These are phyloP conservation scores for Chloranthus sessilifolius DNA, from an alignment of 164 flowering plant genomes.

Conservation along the genomic window DNA sequence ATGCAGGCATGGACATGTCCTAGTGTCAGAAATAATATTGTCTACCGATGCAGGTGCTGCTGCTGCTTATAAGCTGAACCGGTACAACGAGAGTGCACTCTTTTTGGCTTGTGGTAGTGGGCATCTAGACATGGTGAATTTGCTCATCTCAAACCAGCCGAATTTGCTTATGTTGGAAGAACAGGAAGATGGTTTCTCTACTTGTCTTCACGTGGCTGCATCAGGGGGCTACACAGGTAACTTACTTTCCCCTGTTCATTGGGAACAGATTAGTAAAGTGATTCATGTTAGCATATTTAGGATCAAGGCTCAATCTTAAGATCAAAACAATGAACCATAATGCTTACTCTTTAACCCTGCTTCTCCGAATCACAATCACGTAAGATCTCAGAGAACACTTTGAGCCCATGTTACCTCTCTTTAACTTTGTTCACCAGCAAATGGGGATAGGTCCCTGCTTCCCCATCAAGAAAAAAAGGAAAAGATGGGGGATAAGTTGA, in stretches of 20 bases:
- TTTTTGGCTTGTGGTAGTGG: constrained; percentile 11
- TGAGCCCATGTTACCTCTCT: too few relatives aligned
- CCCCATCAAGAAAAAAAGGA: too few relatives aligned
- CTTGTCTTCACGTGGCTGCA: constrained; percentile 23
- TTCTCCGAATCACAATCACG: too few relatives aligned
- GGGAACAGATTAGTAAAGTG: too few relatives aligned
- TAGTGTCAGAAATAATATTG: constrained; percentile 7
- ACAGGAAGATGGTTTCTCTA: constrained; percentile 11
- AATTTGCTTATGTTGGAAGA: constrained; percentile 6
- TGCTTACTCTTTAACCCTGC: too few relatives aligned
- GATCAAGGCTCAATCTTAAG: too few relatives aligned
- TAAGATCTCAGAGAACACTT: too few relatives aligned
- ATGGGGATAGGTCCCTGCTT: too few relatives aligned
- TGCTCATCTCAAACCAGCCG: constrained; percentile 3
- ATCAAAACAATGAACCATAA: too few relatives aligned
- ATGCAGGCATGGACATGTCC: constrained; percentile 16
- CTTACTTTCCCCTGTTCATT: too few relatives aligned
- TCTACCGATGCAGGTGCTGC: constrained; percentile 10
- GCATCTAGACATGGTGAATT: constrained; percentile 7
- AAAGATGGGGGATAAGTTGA: too few relatives aligned
- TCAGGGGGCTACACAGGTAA: constrained; percentile 21
- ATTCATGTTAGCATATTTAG: background rate
- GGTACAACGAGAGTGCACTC: constrained; percentile 5
- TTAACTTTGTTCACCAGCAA: too few relatives aligned
- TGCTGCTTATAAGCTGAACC: constrained; percentile 15